Evolutionary conservation across 2,329 filamentous ascomycete species (phyloP).

Genomic region (Beauveria sp.): DNA sequence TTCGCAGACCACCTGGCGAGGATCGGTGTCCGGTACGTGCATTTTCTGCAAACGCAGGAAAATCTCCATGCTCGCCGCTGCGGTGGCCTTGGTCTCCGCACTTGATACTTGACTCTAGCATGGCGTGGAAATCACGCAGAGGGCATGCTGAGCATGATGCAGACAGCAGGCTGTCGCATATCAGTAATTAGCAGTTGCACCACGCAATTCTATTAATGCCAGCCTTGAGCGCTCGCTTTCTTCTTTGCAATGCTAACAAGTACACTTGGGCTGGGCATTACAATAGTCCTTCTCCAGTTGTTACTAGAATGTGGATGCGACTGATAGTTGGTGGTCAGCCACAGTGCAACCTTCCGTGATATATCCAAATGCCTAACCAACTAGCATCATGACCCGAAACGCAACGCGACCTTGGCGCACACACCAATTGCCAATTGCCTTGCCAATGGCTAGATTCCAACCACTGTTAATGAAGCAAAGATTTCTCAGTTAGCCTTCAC

Average conservation of each 20-base stretch:
- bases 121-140: not conserved
- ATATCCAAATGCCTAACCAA: not conserved
- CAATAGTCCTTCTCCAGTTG: not conserved
- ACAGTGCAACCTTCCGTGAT: conserved; percentile 3
- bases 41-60: not conserved
- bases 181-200: not conserved
- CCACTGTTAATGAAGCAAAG: not conserved
- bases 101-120: not conserved
- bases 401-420: not conserved
- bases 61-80: not conserved
- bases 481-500: not conserved
- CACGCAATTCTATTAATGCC: not conserved
- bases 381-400: not conserved
- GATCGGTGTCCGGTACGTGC: not conserved
- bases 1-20: not conserved
- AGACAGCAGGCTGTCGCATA: not conserved
- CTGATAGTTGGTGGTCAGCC: not conserved
- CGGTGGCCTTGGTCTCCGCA: not conserved
- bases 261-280: not conserved
- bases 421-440: not conserved
- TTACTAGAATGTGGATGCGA: not conserved
- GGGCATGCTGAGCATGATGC: not conserved
- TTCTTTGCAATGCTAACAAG: not conserved
- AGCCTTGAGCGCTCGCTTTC: not conserved
- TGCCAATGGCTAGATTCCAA: not conserved